Conservation (phyloP, 192 early-diverging fungal genomes). For the Chytriomyces sp. region DNA sequence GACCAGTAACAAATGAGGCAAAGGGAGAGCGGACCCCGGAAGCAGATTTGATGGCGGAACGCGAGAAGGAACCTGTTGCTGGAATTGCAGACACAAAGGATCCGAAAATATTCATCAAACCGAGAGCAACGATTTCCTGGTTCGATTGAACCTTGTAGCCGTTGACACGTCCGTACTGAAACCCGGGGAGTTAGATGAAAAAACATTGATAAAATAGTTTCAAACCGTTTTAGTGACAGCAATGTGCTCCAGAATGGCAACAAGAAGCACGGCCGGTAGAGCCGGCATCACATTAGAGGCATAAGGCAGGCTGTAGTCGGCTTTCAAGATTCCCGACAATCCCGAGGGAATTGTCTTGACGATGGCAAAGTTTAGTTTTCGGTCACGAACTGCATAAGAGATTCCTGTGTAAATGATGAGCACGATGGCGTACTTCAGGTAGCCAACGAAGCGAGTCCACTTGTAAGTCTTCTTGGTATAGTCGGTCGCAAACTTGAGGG, state of each 20-base stretch:
- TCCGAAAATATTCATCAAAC: conserved; percentile 81
- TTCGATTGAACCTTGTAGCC: conserved; percentile 82
- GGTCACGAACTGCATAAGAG: conserved; percentile 55
- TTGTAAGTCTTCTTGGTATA: conserved; percentile 18
- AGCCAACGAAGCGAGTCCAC: conserved; percentile 66
- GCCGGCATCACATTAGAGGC: conserved; percentile 37
- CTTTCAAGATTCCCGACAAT: conserved; percentile 46
- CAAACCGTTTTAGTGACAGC: conserved; percentile 84
- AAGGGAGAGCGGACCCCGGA: conserved; percentile 84
- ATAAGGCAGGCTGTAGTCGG: conserved; percentile 46
- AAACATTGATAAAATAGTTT: too few relatives aligned
- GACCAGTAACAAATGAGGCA: conserved; percentile 75
- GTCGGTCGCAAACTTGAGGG: conserved; percentile 35
- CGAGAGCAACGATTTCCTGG: conserved; percentile 91
- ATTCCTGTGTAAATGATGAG: conserved; percentile 74
- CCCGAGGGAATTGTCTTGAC: conserved; percentile 76
- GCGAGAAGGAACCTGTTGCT: conserved; percentile 91
- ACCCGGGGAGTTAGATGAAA: too few relatives aligned
- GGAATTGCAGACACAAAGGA: conserved; percentile 88
- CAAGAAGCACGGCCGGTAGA: conserved; percentile 67
- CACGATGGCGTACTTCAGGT: conserved; percentile 76
- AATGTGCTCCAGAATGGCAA: conserved; percentile 88
- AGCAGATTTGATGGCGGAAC: conserved; percentile 87
- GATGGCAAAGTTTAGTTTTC: conserved; percentile 49
- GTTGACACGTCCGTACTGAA: conserved; percentile 83